Evolutionary conservation across 495 filamentous ascomycete genomes (phyloP).

Genomic region (Beverwykella pulmonaria): DNA sequence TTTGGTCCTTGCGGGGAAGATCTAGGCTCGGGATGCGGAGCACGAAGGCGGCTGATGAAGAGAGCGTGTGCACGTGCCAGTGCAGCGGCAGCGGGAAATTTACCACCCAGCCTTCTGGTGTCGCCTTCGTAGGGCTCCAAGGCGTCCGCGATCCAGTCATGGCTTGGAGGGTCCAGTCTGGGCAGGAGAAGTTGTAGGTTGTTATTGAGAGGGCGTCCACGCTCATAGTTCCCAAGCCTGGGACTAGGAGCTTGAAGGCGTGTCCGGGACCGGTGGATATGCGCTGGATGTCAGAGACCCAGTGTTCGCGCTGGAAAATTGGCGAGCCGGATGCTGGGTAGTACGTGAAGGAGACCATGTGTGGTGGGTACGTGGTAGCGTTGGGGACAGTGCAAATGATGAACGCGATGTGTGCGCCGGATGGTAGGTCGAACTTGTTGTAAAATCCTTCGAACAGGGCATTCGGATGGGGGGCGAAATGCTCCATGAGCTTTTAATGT

Average conservation of each 20-base stretch:
- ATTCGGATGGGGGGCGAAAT: conserved; percentile 46
- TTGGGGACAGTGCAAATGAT: conserved; percentile 46
- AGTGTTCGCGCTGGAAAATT: conserved; percentile 44
- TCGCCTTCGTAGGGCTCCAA: conserved; percentile 44
- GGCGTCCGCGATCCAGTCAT: conserved; percentile 42
- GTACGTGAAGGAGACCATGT: conserved; percentile 53
- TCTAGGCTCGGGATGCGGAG: conserved; percentile 36
- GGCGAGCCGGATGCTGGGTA: conserved; percentile 41
- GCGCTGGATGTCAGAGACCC: conserved; percentile 38
- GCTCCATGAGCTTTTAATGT: conserved; percentile 36
- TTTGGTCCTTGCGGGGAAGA: conserved; percentile 26
- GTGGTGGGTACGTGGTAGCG: conserved; percentile 40
- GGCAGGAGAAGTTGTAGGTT: conserved; percentile 38
- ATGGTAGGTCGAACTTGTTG: conserved; percentile 50
- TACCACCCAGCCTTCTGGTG: conserved; percentile 43
- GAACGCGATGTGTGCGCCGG: conserved; percentile 43
- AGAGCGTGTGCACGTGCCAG: conserved; percentile 54
- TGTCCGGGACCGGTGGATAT: conserved; percentile 25
- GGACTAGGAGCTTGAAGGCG: conserved; percentile 42
- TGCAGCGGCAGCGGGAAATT: conserved; percentile 51
- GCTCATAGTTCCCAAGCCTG: conserved; percentile 39
- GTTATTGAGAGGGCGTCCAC: conserved; percentile 37
- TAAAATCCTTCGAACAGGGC: conserved; percentile 54
- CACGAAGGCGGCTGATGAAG: conserved; percentile 43
- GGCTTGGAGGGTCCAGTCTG: conserved; percentile 42